Percentiles rank a stretch among this genome's conserved stretches.
phyloP scores from a whole-genome alignment of 1,284 basidiomycete species.

The Thelephora terrestris region DNA sequence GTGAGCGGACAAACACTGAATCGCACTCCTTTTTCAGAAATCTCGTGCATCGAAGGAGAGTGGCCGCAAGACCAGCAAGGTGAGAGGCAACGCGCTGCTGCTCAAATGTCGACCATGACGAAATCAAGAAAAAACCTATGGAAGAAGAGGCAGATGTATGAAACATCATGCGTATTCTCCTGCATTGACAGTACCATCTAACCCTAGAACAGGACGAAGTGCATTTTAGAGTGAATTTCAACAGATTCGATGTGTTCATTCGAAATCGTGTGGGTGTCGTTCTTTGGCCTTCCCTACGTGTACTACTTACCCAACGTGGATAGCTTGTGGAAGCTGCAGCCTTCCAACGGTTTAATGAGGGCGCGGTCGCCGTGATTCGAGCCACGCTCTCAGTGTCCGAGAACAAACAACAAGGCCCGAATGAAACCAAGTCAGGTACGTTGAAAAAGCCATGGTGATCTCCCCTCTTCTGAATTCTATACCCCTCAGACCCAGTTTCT shows the following conservation, averaged over 20 bases:
- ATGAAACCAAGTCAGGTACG: constrained; percentile 58
- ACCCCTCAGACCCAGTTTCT: constrained; percentile 46
- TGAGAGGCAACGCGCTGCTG: constrained; percentile 16
- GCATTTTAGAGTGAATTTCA: constrained; percentile 80
- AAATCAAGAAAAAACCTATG: constrained; percentile 40
- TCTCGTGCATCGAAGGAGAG: constrained; percentile 43
- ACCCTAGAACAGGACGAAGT: constrained; percentile 43
- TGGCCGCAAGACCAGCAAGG: constrained; percentile 40
- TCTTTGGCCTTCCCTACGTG: not conserved
- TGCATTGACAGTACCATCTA: constrained; percentile 1
- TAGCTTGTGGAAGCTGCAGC: constrained; percentile 72
- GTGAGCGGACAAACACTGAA: constrained; percentile 8
- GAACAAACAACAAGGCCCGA: constrained; percentile 46
- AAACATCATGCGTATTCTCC: constrained; percentile 5
- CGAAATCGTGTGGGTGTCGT: constrained; percentile 63
- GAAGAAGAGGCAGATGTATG: constrained; percentile 58
- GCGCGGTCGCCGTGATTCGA: constrained; percentile 61
- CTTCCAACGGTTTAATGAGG: constrained; percentile 68
- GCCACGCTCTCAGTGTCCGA: constrained; percentile 65
- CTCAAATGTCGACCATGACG: constrained; percentile 1
- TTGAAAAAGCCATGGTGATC: not conserved
- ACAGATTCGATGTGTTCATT: constrained; percentile 82
- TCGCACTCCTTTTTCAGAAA: constrained; percentile 34
- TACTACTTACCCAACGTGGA: constrained; percentile 5
- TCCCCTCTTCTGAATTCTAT: constrained; percentile 1